A percentile compares a stretch with the other conserved stretches of the same genome.
Conservation (phyloP, 2,329 filamentous ascomycete genomes). For the Botrytis galanthina region DNA sequence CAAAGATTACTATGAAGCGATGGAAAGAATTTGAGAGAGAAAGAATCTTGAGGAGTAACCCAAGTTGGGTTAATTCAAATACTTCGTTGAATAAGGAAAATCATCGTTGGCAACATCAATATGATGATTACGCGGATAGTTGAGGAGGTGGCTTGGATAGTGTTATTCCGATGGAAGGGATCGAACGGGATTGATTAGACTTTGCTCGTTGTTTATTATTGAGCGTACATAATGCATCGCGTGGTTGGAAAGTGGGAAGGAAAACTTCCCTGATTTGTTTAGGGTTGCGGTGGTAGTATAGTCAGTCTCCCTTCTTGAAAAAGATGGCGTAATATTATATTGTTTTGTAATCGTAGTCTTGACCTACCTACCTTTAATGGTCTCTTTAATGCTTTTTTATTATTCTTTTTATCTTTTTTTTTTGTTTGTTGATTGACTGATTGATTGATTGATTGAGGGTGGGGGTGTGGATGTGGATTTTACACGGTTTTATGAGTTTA, state of each 20-base stretch:
- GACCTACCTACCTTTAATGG: background rate
- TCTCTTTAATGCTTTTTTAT: background rate
- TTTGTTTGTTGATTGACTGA: too few species aligned
- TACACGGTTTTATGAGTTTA: background rate
- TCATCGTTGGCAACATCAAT: slow-evolving; percentile 22
- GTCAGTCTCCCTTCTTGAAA: background rate
- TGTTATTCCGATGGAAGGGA: background rate
- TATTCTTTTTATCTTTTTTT: background rate
- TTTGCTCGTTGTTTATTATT: background rate
- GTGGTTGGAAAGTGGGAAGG: background rate
- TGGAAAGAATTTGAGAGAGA: slow-evolving; percentile 94
- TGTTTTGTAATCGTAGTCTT: background rate
- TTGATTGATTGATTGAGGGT: background rate
- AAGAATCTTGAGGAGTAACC: slow-evolving; percentile 40
- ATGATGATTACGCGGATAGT: slow-evolving; percentile 34
- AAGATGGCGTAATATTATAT: background rate
- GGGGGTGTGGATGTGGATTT: background rate
- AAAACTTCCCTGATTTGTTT: background rate
- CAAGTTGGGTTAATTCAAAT: slow-evolving; percentile 26
- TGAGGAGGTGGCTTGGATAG: background rate
- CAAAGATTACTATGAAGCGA: slow-evolving; percentile 98
- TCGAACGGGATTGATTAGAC: background rate
- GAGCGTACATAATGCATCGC: slow-evolving; percentile 3
- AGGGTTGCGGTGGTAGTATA: background rate
- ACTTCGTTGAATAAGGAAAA: slow-evolving; percentile 26